Percentiles rank a stretch among this genome's conserved stretches.
Evolutionary conservation across 2,329 filamentous ascomycete species (phyloP).

Genomic region (Penicillium brasilianum): DNA sequence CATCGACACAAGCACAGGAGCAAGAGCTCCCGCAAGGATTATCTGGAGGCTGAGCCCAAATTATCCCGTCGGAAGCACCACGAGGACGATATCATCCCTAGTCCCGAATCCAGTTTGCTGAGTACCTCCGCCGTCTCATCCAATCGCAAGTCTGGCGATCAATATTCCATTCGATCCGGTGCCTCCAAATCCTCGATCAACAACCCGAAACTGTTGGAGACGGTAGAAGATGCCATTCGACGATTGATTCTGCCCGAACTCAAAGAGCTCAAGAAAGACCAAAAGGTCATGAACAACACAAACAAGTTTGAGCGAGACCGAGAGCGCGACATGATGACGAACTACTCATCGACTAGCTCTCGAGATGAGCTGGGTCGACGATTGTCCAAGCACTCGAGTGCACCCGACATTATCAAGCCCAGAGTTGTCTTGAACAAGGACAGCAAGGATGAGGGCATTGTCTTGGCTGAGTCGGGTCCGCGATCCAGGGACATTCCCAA

Average conservation of each 20-base stretch:
- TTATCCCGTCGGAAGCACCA: slow-evolving; percentile 55
- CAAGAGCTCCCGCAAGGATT: slow-evolving; percentile 52
- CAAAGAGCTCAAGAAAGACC: slow-evolving; percentile 87
- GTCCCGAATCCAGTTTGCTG: slow-evolving; percentile 66
- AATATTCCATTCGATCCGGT: slow-evolving; percentile 64
- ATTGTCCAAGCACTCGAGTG: slow-evolving; percentile 65
- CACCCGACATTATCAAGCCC: slow-evolving; percentile 65
- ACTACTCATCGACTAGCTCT: slow-evolving; percentile 62
- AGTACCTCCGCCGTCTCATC: slow-evolving; percentile 61
- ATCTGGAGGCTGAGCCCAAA: slow-evolving; percentile 51
- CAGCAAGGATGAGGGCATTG: slow-evolving; percentile 62
- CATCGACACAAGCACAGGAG: slow-evolving; percentile 48
- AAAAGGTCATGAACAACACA: slow-evolving; percentile 75
- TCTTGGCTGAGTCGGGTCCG: slow-evolving; percentile 58
- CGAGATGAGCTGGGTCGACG: slow-evolving; percentile 61
- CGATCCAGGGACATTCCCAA: slow-evolving; percentile 57
- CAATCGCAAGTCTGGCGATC: slow-evolving; percentile 61
- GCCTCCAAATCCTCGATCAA: slow-evolving; percentile 77
- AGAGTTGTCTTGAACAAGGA: slow-evolving; percentile 65
- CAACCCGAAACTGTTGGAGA: slow-evolving; percentile 87
- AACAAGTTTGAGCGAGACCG: slow-evolving; percentile 70
- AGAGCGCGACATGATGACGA: slow-evolving; percentile 61
- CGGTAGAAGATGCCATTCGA: slow-evolving; percentile 90
- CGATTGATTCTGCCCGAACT: slow-evolving; percentile 89
- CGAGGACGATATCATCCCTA: slow-evolving; percentile 59